phyloP scores from a whole-genome alignment of 2,329 filamentous ascomycete genomes.

The Beauveria pseudobassiana region DNA sequence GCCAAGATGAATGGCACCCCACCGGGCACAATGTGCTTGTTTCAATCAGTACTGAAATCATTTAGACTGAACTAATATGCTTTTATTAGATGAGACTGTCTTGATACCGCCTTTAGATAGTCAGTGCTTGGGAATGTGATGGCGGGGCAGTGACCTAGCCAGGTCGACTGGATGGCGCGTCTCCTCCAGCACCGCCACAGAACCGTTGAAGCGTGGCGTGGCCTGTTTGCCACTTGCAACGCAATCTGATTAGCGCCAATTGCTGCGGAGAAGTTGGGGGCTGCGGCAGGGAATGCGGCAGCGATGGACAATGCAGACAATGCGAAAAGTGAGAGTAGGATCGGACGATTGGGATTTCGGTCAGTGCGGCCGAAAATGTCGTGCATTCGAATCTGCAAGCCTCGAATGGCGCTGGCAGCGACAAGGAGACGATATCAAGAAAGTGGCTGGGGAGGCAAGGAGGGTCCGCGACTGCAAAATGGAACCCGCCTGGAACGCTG shows the following conservation, averaged over 20 bases:
- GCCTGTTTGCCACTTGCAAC: not conserved
- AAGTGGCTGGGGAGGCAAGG: not conserved
- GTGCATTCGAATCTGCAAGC: not conserved
- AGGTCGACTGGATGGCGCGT: not conserved
- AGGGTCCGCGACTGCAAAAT: too few species aligned
- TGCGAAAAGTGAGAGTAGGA: not conserved
- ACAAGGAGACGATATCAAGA: not conserved
- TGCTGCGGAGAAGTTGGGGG: not conserved
- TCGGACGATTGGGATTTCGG: not conserved
- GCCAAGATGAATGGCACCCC: too few species aligned
- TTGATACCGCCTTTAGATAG: not conserved
- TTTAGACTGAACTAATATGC: too few species aligned
- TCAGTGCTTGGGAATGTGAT: not conserved
- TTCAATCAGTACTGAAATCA: not conserved
- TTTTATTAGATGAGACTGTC: not conserved
- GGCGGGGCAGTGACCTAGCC: not conserved
- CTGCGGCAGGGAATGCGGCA: too few species aligned
- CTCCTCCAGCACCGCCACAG: constrained; percentile 1
- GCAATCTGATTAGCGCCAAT: not conserved
- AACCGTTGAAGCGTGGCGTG: not conserved
- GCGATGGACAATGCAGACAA: not conserved
- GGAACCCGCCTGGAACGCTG: too few species aligned
- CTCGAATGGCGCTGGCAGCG: not conserved
- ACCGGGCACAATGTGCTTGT: not conserved
- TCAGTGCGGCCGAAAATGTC: not conserved